Base-by-base conservation (phyloP, 495 filamentous ascomycete genomes). In the Choiromyces venosus region DNA sequence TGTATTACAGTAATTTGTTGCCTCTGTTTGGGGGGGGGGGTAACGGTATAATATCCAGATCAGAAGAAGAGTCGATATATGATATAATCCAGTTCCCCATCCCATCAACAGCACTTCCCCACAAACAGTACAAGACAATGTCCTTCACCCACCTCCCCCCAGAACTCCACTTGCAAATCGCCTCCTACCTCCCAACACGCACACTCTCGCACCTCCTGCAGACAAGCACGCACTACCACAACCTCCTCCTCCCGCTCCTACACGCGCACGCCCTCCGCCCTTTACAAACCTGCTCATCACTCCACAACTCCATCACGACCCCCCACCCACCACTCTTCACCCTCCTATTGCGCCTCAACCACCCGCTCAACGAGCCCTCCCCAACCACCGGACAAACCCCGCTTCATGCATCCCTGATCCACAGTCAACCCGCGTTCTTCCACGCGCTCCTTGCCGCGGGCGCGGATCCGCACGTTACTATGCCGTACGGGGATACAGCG, bases 81-180 rank as follows among this genome's bases (percentile, higher is more conserved):
- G 0, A 16, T 42, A 42, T 4, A 42, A 42, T 18, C 14, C 40
- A 42, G 10, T 16, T 16, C 40, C 4, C 40, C 40, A 9, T 25
- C 46, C 21, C 6, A 61, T 10, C 52, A 61, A 33, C 52, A 61
- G 33, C 7, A 25, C 29, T 0, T 8, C 46, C n/a, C n/a, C n/a
- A n/a, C n/a, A n/a, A n/a, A n/a, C n/a, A n/a, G n/a, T n/a, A n/a
- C n/a, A n/a, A n/a, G n/a, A 29, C n/a, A 56, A 56, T 56, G 46
- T 56, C 46, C 65, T 67, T 67, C 65, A 67, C 29, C 2, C 14
- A 9, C 65, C 65, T 67, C 65, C 65, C 65, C 65, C 35, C 65
- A 21, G 65, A 67, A 39, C 65, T 67, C 29, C 33, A 19, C 29
- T 19, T 67, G 10, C 35, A 67, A 37, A 67, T 67, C 10, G 65